These are phyloP conservation scores for Curvularia eragrostidis DNA, from an alignment of 2,329 filamentous ascomycete species.

Conservation along the genomic window DNA sequence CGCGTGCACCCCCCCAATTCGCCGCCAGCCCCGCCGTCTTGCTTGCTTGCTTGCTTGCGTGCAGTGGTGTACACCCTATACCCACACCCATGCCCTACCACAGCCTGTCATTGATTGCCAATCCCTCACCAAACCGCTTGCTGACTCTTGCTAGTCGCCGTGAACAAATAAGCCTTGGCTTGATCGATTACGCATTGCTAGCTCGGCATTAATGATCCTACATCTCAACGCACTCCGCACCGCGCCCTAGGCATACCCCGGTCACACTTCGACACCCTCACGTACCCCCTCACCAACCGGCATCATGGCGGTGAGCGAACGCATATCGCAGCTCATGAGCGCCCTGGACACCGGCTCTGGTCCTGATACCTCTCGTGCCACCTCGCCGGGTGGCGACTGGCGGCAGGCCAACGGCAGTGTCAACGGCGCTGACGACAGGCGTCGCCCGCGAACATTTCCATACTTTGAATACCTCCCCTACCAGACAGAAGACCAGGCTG, in stretches of 20 bases:
- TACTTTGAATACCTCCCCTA: constrained; percentile 94
- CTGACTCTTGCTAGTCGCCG: constrained; percentile 24
- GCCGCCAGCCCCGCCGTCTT: constrained; percentile 7
- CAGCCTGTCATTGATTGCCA: background rate
- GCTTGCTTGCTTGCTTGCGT: background rate
- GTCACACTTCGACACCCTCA: constrained; percentile 21
- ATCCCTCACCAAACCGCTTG: constrained; percentile 18
- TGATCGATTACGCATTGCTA: constrained; percentile 21
- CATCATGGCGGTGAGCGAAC: constrained; percentile 50
- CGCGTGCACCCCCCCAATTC: constrained; percentile 7
- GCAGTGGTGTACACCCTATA: constrained; percentile 13
- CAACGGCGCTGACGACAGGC: constrained; percentile 61
- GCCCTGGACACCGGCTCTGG: constrained; percentile 52
- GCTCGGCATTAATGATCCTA: constrained; percentile 37
- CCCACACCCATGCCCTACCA: constrained; percentile 12
- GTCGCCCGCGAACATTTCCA: constrained; percentile 83
- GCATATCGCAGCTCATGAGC: constrained; percentile 53
- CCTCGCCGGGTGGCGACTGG: constrained; percentile 76
- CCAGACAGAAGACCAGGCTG: constrained; percentile 77
- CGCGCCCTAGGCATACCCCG: constrained; percentile 23
- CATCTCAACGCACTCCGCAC: constrained; percentile 17
- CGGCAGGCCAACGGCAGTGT: constrained; percentile 59
- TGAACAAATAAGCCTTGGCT: constrained; percentile 12
- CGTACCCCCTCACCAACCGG: constrained; percentile 12
- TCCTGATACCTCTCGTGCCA: constrained; percentile 82